Base-by-base conservation (phyloP, 768 basidiomycete species). In the Lactarius deliciosus region DNA sequence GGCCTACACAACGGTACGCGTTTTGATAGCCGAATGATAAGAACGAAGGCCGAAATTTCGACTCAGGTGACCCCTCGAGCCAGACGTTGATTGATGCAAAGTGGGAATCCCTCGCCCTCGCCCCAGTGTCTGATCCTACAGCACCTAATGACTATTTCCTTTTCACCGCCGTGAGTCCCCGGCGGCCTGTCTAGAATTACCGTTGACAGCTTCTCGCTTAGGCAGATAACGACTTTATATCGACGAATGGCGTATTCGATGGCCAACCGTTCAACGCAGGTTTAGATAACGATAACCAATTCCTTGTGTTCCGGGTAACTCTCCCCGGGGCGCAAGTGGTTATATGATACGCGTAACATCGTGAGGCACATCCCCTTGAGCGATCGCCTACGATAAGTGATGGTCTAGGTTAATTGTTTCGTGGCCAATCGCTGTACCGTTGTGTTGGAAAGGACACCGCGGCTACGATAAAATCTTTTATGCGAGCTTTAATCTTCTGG, bases 141-240 rank as follows among this genome's bases (percentile, higher is more conserved):
- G 81, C 77, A 74, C 88, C 88, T 0, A 76, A 89, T 68, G 88
- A 90, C 71, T 89, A 82, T 73, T 89, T 89, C 79, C 74, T 90
- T 43, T 86, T 89, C 77, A 83, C 83, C 15, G 82, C 79, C 5
- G 86, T 86, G 20, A 20, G 64, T 60, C 2, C 22, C 25, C 13
- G n/a, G 25, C 9, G 15, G 10, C 36, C 8, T 30, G 15, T 58
- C 22, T 16, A 15, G n/a, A 40, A 58, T 47, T 30, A 11, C 30
- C 38, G 10, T 18, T 38, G 30, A 36, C 20, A 53, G 60, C 13
- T 54, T 57, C 13, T 18, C 40, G 6, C 30, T 32, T 41, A 85
- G 82, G 75, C 84, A 58, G 88, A 89, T 73, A 88, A 88, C 68
- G 86, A 89, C 73, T 88, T 86, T 72, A 77, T 86, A 58, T 85